phyloP scores from a whole-genome alignment of 192 early-diverging fungal species.

The Entrophospora sp. region DNA sequence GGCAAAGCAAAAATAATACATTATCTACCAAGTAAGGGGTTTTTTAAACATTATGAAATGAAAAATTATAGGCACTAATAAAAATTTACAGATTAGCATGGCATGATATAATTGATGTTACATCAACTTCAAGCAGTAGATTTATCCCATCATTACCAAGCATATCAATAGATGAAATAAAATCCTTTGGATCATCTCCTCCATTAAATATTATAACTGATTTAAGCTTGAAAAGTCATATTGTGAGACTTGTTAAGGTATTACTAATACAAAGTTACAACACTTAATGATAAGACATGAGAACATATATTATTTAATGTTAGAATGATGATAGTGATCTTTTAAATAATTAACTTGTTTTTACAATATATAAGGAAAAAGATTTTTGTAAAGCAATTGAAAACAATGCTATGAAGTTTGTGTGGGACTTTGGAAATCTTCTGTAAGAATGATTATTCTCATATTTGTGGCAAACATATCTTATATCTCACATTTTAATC shows the following conservation, averaged over 20 bases:
- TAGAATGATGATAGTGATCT: background rate
- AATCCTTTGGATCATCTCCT: background rate
- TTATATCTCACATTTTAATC: background rate
- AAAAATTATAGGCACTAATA: background rate
- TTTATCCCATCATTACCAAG: background rate
- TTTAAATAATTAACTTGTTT: background rate
- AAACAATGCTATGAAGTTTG: background rate
- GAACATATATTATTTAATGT: background rate
- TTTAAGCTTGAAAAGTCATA: constrained; percentile 4
- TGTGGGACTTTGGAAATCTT: constrained; percentile 4
- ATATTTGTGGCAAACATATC: background rate
- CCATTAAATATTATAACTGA: background rate
- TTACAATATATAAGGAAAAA: background rate
- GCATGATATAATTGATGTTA: background rate
- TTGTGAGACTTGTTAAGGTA: constrained; percentile 9
- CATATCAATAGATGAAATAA: background rate
- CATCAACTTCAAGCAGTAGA: background rate
- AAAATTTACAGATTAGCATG: constrained; percentile 7
- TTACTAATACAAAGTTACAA: background rate
- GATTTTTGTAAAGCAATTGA: background rate
- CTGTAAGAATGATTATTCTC: background rate
- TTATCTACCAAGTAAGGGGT: no score
- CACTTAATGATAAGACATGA: background rate
- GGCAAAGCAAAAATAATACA: no score
- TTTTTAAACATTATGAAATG: no score